phyloP scores from a whole-genome alignment of 139 green algal species.

The Chloropicon primus region DNA sequence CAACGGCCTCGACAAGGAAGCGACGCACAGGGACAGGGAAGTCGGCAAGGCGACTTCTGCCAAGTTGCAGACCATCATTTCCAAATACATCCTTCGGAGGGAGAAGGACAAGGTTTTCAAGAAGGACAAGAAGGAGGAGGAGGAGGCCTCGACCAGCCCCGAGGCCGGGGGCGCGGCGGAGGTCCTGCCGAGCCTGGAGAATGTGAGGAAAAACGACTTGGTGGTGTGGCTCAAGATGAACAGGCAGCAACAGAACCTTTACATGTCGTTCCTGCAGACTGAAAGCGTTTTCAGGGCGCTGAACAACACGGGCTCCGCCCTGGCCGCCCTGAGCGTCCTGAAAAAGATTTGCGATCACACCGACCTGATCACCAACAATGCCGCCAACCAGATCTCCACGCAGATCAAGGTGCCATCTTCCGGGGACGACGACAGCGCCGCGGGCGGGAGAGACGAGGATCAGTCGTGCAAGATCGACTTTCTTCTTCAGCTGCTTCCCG shows the following conservation, averaged over 20 bases:
- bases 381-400: constrained; percentile 20
- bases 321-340: constrained; percentile 42
- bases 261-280: constrained; percentile 14
- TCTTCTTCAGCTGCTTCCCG: constrained; percentile 37
- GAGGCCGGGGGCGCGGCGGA: neutral
- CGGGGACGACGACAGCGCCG: constrained; percentile 23
- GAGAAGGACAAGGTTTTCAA: constrained; percentile 20
- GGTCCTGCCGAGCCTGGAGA: neutral
- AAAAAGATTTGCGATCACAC: constrained; percentile 86
- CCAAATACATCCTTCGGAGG: constrained; percentile 70
- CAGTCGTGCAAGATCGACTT: constrained; percentile 70
- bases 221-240: constrained; percentile 62
- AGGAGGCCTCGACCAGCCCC: neutral
- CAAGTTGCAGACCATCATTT: constrained; percentile 16
- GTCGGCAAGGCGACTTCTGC: constrained; percentile 23
- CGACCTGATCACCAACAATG: constrained; percentile 54
- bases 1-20: constrained; percentile 36
- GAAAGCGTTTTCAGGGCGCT: constrained; percentile 42
- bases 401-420: neutral
- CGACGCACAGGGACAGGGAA: constrained; percentile 34
- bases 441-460: neutral
- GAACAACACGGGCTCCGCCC: constrained; percentile 59
- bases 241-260: neutral
- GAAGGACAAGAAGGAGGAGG: neutral
- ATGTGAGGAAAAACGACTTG: constrained; percentile 52